These are phyloP conservation scores for Phytophthora syringae DNA, from an alignment of 352 stramenopile genomes.

Conservation along the genomic window DNA sequence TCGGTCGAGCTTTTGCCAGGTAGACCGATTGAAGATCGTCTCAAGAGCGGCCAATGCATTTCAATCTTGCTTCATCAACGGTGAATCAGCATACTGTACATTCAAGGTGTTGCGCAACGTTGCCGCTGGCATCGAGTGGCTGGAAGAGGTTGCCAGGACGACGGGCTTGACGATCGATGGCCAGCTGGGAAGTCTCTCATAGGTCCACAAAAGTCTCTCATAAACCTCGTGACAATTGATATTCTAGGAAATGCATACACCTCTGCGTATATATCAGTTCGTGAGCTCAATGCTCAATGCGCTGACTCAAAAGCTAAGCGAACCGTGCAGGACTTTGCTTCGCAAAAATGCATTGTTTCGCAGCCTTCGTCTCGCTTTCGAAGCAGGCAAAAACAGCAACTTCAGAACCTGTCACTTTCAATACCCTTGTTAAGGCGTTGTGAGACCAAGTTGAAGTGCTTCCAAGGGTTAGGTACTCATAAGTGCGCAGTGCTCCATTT, in stretches of 20 bases:
- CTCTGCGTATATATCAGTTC: neutral
- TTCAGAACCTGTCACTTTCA: neutral
- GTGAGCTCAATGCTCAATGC: neutral
- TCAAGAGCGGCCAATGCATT: too few relatives aligned
- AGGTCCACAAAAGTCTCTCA: constrained; percentile 19
- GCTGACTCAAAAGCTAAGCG: neutral
- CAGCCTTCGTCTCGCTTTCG: too few relatives aligned
- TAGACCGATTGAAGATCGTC: too few relatives aligned
- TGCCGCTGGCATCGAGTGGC: constrained; percentile 10
- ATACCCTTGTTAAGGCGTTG: neutral
- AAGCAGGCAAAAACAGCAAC: too few relatives aligned
- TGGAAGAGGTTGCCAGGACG: constrained; percentile 10
- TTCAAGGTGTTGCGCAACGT: too few relatives aligned
- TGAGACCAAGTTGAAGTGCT: constrained; percentile 1
- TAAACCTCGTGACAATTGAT: constrained; percentile 20
- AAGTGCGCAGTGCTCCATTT: neutral
- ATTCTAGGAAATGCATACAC: neutral
- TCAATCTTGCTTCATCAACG: too few relatives aligned
- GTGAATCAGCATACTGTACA: too few relatives aligned
- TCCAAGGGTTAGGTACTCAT: neutral
- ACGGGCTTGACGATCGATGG: constrained; percentile 15
- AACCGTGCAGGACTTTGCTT: too few relatives aligned
- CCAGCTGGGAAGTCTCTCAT: constrained; percentile 36
- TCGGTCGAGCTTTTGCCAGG: too few relatives aligned
- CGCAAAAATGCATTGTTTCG: too few relatives aligned